Evolutionary conservation across 768 basidiomycete species (phyloP), one percentile per base, ranked within the genome.

Genomic region (Lentinula aciculospora): DNA sequence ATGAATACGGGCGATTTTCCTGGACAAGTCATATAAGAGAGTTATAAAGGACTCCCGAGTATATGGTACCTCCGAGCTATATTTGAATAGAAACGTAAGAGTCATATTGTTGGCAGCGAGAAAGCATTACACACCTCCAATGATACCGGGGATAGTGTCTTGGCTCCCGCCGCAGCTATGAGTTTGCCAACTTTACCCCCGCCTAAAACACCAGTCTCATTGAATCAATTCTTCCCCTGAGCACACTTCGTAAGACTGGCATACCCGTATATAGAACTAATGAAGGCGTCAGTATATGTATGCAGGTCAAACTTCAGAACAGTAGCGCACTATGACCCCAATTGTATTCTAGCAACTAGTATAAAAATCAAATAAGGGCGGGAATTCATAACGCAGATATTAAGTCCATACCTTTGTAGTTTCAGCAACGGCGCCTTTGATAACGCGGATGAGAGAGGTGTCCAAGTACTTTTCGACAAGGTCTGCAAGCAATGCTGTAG

Each of bases 391-490:
- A 9, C 17, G 15, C 5, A 40, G 3, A 1, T 7, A 29, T 62
- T 36, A 56, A 10, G 10, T 21, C 12, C 42, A 44, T 8, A 81
- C 78, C 69, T 72, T 85, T 32, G 83, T 83, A 4, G 82, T 84
- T 67, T 90, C 88, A 0, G 81, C 70, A 1, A 88, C 65, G 40
- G 73, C 83, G 17, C 90, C 91, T 60, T 88, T 83, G 27, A 92
- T 80, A 31, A 94, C 76, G 12, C 81, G 74, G n/a, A 83, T 76
- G 3, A 88, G 66, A 31, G 83, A 79, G 0, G 73, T 68, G 67
- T 94, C 93, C 59, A 95, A 63, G 64, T 95, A 94, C 65, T 88
- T 83, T 2, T 84, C 83, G 5, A 91, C 39, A 6, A 93, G 79
- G 63, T 90, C 85, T 0, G 84, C 78, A 15, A 92, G 65, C 10